phyloP scores from a whole-genome alignment of 2,329 filamentous ascomycete genomes.

The Calonectria naviculata region DNA sequence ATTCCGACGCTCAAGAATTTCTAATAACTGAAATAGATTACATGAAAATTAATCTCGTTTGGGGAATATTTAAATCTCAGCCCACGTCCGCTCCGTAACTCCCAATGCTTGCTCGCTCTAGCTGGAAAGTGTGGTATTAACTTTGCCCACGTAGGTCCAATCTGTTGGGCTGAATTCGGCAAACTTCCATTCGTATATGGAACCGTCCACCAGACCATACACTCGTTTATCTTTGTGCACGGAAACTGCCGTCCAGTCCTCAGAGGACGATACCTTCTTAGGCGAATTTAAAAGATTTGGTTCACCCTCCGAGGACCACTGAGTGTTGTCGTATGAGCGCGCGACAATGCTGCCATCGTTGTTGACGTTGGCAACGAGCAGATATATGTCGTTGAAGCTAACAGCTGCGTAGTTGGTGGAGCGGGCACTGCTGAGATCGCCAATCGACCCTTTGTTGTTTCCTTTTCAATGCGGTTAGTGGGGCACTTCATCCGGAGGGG shows the following conservation, averaged over 20 bases:
- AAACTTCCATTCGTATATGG: slow-evolving; percentile 6
- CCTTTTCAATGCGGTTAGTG: neutral
- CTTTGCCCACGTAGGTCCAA: neutral
- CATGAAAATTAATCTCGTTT: neutral
- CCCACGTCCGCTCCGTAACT: neutral
- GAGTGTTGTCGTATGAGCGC: neutral
- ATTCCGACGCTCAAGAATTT: neutral
- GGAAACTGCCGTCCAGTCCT: neutral
- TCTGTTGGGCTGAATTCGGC: neutral
- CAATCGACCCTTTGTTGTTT: neutral
- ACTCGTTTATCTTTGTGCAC: neutral
- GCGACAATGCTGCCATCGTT: neutral
- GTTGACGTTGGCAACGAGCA: neutral
- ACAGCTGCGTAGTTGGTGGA: neutral
- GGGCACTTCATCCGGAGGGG: too few species aligned
- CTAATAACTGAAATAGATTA: neutral
- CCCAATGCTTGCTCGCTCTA: neutral
- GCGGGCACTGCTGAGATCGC: neutral
- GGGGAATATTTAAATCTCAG: neutral
- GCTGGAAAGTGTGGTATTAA: neutral
- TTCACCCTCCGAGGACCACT: neutral
- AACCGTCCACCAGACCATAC: neutral
- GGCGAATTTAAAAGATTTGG: neutral
- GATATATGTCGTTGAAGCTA: neutral
- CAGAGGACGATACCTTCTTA: neutral